These are phyloP conservation scores for Pseudozyma tsukubaensis DNA, from an alignment of 1,284 basidiomycete species.

Conservation along the genomic window DNA sequence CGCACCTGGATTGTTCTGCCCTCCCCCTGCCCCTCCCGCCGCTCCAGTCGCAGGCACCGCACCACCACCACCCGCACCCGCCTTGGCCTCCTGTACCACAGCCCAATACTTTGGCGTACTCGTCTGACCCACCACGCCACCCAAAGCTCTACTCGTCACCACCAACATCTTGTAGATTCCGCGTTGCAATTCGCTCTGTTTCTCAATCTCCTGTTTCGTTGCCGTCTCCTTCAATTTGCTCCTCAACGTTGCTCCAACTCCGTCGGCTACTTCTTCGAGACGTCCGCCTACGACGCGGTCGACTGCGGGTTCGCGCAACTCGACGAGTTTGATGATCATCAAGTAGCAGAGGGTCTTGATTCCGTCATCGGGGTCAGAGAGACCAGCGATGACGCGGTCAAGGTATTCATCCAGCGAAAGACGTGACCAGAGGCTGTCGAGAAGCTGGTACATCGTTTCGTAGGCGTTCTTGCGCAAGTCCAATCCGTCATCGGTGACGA, in stretches of 20 bases:
- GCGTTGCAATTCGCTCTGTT: conserved; percentile 88
- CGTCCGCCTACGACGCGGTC: conserved; percentile 84
- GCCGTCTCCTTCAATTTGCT: conserved; percentile 80
- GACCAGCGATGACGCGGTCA: conserved; percentile 81
- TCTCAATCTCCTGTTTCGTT: conserved; percentile 96
- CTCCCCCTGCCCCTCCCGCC: conserved; percentile 5
- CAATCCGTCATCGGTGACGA: conserved; percentile 91
- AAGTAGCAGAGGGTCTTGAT: conserved; percentile 97
- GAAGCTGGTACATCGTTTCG: conserved; percentile 94
- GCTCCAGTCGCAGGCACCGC: conserved; percentile 1
- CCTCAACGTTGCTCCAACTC: conserved; percentile 82
- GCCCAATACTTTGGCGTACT: conserved; percentile 31
- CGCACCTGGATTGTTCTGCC: neutral
- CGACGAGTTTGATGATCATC: conserved; percentile 89
- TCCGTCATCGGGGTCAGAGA: conserved; percentile 87
- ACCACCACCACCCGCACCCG: neutral
- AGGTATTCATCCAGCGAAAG: conserved; percentile 88
- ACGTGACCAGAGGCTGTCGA: conserved; percentile 87
- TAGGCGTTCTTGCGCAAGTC: conserved; percentile 90
- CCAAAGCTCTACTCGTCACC: conserved; percentile 72
- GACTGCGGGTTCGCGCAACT: conserved; percentile 71
- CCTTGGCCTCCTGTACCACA: conserved; percentile 33
- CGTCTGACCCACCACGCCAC: conserved; percentile 8
- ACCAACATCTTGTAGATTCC: conserved; percentile 86
- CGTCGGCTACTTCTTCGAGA: conserved; percentile 85